Conservation (phyloP, 176 grass and related monocot species). For the Typha latifolia region DNA sequence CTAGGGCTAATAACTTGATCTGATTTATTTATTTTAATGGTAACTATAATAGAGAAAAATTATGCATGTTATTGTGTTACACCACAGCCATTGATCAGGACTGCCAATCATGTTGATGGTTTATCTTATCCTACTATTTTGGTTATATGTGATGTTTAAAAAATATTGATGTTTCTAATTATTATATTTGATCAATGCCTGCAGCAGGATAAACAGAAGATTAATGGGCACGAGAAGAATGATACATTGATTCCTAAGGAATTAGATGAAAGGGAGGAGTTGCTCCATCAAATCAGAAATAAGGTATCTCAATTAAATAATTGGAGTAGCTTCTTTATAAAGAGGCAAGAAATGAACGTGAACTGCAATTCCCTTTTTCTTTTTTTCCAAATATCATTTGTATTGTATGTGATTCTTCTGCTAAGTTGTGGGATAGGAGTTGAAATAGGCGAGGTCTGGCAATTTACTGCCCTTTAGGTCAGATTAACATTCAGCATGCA, state of each 20-base stretch:
- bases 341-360: background rate
- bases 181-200: constrained; percentile 22
- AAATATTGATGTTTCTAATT: constrained; percentile 4
- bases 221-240: constrained; percentile 53
- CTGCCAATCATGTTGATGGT: background rate
- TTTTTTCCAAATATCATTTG: background rate
- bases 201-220: constrained; percentile 51
- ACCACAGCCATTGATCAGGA: background rate
- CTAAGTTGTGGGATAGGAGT: too few relatives aligned
- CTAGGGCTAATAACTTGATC: too few relatives aligned
- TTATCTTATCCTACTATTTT: background rate
- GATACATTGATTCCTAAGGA: constrained; percentile 32
- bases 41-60: background rate
- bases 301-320: constrained; percentile 51
- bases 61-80: background rate
- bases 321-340: constrained; percentile 1
- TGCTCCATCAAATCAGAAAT: constrained; percentile 93
- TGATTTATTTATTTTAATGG: too few relatives aligned
- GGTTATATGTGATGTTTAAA: background rate
- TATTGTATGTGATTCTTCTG: too few relatives aligned
- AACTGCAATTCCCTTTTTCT: background rate
- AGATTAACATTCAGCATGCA: too few relatives aligned
- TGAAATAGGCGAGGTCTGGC: too few relatives aligned
- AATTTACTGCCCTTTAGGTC: too few relatives aligned
- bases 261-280: constrained; percentile 61